Base-by-base conservation (phyloP, 805 yeast genomes). In the Kuraishia capsulata region DNA sequence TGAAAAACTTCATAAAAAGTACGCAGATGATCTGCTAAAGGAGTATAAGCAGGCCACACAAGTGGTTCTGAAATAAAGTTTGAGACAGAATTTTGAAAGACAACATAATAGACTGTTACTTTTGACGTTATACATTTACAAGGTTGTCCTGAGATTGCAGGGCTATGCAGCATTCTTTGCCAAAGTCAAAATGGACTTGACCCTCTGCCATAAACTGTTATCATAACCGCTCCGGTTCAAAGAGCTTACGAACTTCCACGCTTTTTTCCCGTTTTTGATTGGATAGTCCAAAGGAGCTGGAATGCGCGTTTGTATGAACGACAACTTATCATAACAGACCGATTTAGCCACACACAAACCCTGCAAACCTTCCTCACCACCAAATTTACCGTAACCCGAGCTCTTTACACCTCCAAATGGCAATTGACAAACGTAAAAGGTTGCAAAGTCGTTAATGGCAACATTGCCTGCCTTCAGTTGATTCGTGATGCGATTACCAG, bases 381-480 rank as follows among this genome's bases (percentile, higher is more conserved):
- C 96, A 64, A 92, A 92, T 56, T 90, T 90, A 41, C 98, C 98
- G 54, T 88, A 92, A 0, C 99, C 99, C 4, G 95, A 83, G 34
- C 88, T 92, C 48, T 80, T 80, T 20, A 75, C 75, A 23, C 99
- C 99, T 39, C 99, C 99, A 62, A 92, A 92, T 24, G 99, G 99
- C 48, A 92, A 68, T 61, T 92, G 98, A 48, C 96, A 89, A 26
- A 92, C 86, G 53, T 89, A 87, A 54, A 78, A 92, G 0, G 97
- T 90, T 5, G 97, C 99, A 67, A 92, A 92, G 64, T 92, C 99
- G 58, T 92, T 92, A 44, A 92, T 85, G 6, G 98, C 96, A 35
- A 92, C 95, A 53, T 89, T 92, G 19, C 98, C 99, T 32, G 89
- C 72, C 28, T 77, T 70, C 48, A 92, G 59, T 6, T 62, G 56